Base-by-base conservation (phyloP, 345 rosid genomes). In the Aethionema arabicum region DNA sequence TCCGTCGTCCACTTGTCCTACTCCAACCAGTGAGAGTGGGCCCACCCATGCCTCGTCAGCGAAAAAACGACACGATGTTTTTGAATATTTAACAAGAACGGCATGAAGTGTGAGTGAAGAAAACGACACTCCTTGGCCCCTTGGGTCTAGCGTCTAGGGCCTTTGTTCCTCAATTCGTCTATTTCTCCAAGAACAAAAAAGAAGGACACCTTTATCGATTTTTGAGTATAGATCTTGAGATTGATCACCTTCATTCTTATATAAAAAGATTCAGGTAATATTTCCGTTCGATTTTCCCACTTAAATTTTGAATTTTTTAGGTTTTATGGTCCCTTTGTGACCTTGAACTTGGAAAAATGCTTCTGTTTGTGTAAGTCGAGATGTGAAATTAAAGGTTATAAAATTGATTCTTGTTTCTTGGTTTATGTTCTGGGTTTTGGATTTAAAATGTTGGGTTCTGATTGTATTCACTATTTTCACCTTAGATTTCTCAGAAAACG, bases 181-280 rank as follows among this genome's bases (percentile, higher is more conserved):
- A 50, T 46, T 37, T n/a, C 59, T 42, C 7, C 8, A 13, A 51
- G 6, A 8, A 29, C 21, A 67, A 33, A 52, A 52, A 12, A 44
- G 53, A 0, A 37, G 56, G 27, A 54, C 55, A 38, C 50, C 56
- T 53, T 46, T 56, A 62, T 47, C 68, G 68, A 69, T 21, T 70
- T 63, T 56, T 11, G 52, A 48, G 59, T 36, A 63, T 54, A 69
- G 74, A 70, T 70, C 69, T 59, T 62, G 64, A 69, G 69, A 70
- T 63, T 70, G 59, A 64, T 69, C 68, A 69, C 63, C 62, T 69
- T 46, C 15, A 7, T 32, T 4, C 12, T 37, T 39, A 14, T 29
- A 30, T 30, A 45, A 32, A 62, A 21, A 21, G 27, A 11, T 38
- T 5, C 63, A 49, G 69, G 64, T 70, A 55, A 47, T 5, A 13